These are phyloP conservation scores for Hansfordia pulvinata DNA, from an alignment of 2,329 filamentous ascomycete genomes.

Conservation along the genomic window DNA sequence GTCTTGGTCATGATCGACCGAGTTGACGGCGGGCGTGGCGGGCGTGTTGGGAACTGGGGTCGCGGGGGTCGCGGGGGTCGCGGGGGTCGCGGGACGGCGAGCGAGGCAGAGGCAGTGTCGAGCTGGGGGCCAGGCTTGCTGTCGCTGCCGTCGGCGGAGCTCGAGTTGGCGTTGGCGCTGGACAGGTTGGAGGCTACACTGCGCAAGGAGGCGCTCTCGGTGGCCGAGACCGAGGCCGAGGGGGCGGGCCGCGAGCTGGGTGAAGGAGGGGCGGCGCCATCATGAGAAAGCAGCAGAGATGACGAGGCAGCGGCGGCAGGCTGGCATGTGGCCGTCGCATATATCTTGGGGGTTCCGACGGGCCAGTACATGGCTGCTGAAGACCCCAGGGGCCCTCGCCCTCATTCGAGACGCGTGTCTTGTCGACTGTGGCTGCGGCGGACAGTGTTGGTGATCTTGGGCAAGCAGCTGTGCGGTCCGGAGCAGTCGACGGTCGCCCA, in stretches of 20 bases:
- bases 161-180: slow-evolving; percentile 7
- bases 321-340: slow-evolving; percentile 60
- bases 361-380: slow-evolving; percentile 73
- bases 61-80: slow-evolving; percentile 15
- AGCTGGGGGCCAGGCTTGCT: slow-evolving; percentile 6
- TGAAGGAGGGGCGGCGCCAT: slow-evolving; percentile 38
- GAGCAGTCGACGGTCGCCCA: too few species aligned
- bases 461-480: too few species aligned
- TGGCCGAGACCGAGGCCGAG: too few species aligned
- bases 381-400: slow-evolving; percentile 19
- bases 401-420: too few species aligned
- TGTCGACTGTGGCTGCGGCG: too few species aligned
- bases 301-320: slow-evolving; percentile 30
- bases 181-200: slow-evolving; percentile 12
- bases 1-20: slow-evolving; percentile 38
- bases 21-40: slow-evolving; percentile 41
- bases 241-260: too few species aligned
- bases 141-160: slow-evolving; percentile 12
- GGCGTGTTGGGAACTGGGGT: slow-evolving; percentile 35
- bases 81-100: slow-evolving; percentile 20
- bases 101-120: slow-evolving; percentile 17
- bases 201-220: slow-evolving; percentile 17
- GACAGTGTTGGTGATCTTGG: too few species aligned
- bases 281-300: slow-evolving; percentile 46
- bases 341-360: slow-evolving; percentile 70